Conservation (phyloP, 1,284 basidiomycete species). For the Leccinum angustisporum region DNA sequence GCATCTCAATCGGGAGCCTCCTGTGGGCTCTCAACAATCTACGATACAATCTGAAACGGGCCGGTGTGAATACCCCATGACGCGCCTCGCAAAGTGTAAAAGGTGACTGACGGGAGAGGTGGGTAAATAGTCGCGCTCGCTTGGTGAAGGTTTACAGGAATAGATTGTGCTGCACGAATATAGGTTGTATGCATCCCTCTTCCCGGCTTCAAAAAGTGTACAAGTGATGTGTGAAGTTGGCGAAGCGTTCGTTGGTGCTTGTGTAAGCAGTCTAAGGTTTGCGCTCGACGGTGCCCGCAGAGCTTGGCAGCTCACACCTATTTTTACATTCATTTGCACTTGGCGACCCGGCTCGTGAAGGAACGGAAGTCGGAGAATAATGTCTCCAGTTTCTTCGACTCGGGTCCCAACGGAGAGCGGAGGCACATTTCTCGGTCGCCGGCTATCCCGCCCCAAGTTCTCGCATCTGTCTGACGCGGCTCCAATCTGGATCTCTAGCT, state of each 20-base stretch:
- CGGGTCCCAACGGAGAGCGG: neutral
- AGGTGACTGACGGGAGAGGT: constrained; percentile 67
- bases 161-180: constrained; percentile 61
- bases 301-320: too few relatives aligned
- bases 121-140: constrained; percentile 75
- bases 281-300: too few relatives aligned
- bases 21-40: constrained; percentile 80
- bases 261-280: neutral
- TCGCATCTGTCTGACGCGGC: neutral
- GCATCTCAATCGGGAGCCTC: constrained; percentile 75
- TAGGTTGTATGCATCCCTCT: constrained; percentile 21
- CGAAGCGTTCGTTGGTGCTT: neutral
- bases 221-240: neutral
- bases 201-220: neutral
- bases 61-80: constrained; percentile 2
- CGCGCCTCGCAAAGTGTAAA: neutral
- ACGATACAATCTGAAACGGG: constrained; percentile 66
- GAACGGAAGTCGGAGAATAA: neutral
- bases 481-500: neutral
- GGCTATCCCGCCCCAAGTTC: neutral
- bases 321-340: neutral
- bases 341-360: neutral
- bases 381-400: neutral
- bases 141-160: constrained; percentile 64
- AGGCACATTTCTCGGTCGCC: neutral